Evolutionary conservation across 116 monocot genomes (phyloP), one percentile per base, ranked within the genome.

Genomic region (Papilionanthe hybrid): DNA sequence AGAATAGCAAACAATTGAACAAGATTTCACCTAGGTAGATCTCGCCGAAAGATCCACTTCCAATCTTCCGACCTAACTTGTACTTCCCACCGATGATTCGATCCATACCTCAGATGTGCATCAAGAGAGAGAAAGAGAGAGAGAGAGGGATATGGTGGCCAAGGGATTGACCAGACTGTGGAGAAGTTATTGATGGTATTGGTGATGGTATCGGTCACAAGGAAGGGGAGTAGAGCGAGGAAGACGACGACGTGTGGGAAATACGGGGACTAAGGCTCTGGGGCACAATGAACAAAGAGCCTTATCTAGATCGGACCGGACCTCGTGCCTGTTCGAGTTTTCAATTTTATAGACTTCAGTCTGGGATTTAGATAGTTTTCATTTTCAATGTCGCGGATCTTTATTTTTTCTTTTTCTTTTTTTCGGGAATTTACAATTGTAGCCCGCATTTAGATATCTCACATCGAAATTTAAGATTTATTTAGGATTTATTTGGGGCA

Each of bases 51-150:
- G 93, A 96, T 55, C 96, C 96, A 78, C 96, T 92, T 7, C 96
- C 96, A 79, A 96, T 96, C 92, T 96, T 96, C 42, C 96, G 92
- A 12, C 96, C 96, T 5, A 96, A 86, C 96, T 92, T 96, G 86
- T 90, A 96, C 84, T 93, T 96, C 37, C 85, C 90, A 20, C 96
- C 96, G 79, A 96, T 85, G 83, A 93, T 93, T 72, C 96, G 89
- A 55, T 96, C 96, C 96, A 93, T 96, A 63, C 28, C 37, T 45
- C 60, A 73, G 76, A 55, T 19, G 76, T 76, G 72, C 48, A 76
- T 58, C 32, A 49, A 73, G 57, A 60, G 3, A 25, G n/a, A 15
- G 17, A 28, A 49, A 7, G 67, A 45, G 47, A 60, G 9, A 27
- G 60, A 7, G 47, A 45, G 47, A 60, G 9, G 18, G 60, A 18